These are phyloP conservation scores for Clavispora phyllophila DNA, from an alignment of 805 yeast species.

Conservation along the genomic window DNA sequence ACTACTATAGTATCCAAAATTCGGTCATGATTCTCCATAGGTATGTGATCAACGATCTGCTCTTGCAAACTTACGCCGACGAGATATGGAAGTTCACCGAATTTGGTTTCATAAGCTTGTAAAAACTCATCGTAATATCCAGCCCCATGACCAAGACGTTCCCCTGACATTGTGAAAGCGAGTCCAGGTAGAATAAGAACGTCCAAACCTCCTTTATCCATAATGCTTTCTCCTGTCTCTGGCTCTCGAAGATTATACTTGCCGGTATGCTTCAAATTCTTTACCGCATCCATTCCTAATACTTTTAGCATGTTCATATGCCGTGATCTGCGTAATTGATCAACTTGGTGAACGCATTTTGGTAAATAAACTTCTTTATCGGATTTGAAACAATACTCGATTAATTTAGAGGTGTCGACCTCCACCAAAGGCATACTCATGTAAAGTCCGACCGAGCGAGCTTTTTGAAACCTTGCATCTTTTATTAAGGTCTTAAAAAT, in stretches of 20 bases:
- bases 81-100: constrained; percentile 33
- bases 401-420: constrained; percentile 52
- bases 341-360: constrained; percentile 33
- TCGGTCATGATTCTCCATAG: constrained; percentile 63
- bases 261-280: constrained; percentile 58
- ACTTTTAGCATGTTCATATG: constrained; percentile 57
- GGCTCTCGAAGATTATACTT: constrained; percentile 70
- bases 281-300: constrained; percentile 36
- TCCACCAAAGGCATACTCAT: constrained; percentile 76
- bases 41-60: constrained; percentile 52
- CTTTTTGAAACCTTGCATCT: constrained; percentile 34
- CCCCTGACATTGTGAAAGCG: constrained; percentile 53
- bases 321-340: constrained; percentile 26
- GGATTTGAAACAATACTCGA: constrained; percentile 45
- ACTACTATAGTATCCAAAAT: constrained; percentile 50
- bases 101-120: constrained; percentile 15
- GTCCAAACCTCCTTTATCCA: constrained; percentile 45
- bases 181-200: constrained; percentile 80
- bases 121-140: constrained; percentile 82
- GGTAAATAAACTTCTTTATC: constrained; percentile 58
- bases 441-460: constrained; percentile 57
- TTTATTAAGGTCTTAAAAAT: constrained; percentile 17
- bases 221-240: constrained; percentile 23
- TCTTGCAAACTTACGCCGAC: constrained; percentile 64
- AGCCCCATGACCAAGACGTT: constrained; percentile 85